Conservation (phyloP, 805 yeast genomes). For the Cyberlindnera misumaiensis region DNA sequence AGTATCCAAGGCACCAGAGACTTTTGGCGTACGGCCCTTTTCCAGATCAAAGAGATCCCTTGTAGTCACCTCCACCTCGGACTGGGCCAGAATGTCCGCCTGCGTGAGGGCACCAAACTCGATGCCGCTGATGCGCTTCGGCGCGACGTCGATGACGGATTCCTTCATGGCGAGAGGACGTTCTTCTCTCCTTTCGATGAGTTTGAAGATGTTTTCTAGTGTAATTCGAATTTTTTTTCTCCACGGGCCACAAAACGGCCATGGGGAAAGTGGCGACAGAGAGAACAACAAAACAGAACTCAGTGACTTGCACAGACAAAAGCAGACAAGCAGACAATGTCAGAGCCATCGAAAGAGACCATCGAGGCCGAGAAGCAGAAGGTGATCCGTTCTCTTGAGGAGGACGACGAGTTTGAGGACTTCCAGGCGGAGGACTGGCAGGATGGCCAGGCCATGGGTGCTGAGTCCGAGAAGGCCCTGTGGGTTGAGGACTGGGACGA, state of each 20-base stretch:
- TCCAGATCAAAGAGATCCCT: slow-evolving; percentile 90
- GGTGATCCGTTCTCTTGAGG: slow-evolving; percentile 68
- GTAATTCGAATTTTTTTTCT: no score
- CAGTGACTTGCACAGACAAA: no score
- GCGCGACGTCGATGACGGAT: slow-evolving; percentile 62
- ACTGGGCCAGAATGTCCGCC: slow-evolving; percentile 83
- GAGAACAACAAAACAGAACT: not conserved
- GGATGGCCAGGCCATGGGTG: slow-evolving; percentile 44
- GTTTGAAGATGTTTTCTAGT: not conserved
- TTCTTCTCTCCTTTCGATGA: not conserved
- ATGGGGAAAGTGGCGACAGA: not conserved
- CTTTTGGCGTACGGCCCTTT: slow-evolving; percentile 76
- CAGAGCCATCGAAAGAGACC: slow-evolving; percentile 10
- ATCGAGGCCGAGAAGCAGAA: slow-evolving; percentile 20
- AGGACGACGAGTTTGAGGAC: slow-evolving; percentile 96
- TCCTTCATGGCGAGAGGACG: slow-evolving; percentile 26
- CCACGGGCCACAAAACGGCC: no score
- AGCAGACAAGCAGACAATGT: slow-evolving; percentile 1
- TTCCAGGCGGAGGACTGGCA: slow-evolving; percentile 90
- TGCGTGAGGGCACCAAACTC: slow-evolving; percentile 93
- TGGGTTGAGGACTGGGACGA: slow-evolving; percentile 99
- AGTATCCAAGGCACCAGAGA: slow-evolving; percentile 83
- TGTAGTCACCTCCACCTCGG: slow-evolving; percentile 89
- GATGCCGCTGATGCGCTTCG: slow-evolving; percentile 83
- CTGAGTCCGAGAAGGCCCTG: slow-evolving; percentile 49